Evolutionary conservation across 1,284 basidiomycete genomes (phyloP).

Genomic region (Xerocomus minutiporus): DNA sequence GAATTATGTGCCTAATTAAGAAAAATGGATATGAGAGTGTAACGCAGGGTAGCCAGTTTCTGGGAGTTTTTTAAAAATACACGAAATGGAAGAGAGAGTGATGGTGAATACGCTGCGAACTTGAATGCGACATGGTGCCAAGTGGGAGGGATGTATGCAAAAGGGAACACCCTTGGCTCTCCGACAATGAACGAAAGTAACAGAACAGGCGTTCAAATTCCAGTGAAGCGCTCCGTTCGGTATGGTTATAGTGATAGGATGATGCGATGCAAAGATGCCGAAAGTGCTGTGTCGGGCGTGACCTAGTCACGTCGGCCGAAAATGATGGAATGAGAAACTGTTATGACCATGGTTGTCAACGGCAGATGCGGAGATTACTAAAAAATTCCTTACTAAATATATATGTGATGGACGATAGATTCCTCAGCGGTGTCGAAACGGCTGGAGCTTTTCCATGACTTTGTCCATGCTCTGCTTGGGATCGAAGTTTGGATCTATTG

Average conservation of each 20-base stretch:
- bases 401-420: constrained; percentile 1
- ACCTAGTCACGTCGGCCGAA: constrained; percentile 10
- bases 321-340: constrained; percentile 18
- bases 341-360: constrained; percentile 8
- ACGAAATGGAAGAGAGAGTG: constrained; percentile 6
- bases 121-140: constrained; percentile 8
- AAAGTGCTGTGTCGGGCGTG: constrained; percentile 14
- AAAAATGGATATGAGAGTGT: constrained; percentile 7
- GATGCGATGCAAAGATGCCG: constrained; percentile 27
- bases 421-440: constrained; percentile 31
- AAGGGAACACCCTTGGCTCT: constrained; percentile 11
- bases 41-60: constrained; percentile 9
- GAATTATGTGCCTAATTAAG: constrained; percentile 20
- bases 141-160: constrained; percentile 5
- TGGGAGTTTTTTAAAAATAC: constrained; percentile 23
- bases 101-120: constrained; percentile 13
- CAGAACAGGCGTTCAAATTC: constrained; percentile 25
- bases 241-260: constrained; percentile 12
- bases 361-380: neutral
- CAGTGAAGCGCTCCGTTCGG: constrained; percentile 23
- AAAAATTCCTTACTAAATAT: constrained; percentile 16
- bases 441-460: constrained; percentile 37
- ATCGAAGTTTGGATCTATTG: constrained; percentile 34
- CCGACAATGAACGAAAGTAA: constrained; percentile 18
- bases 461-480: constrained; percentile 35